These are phyloP conservation scores for Venturia asperata DNA, from an alignment of 2,329 filamentous ascomycete genomes.

Conservation along the genomic window DNA sequence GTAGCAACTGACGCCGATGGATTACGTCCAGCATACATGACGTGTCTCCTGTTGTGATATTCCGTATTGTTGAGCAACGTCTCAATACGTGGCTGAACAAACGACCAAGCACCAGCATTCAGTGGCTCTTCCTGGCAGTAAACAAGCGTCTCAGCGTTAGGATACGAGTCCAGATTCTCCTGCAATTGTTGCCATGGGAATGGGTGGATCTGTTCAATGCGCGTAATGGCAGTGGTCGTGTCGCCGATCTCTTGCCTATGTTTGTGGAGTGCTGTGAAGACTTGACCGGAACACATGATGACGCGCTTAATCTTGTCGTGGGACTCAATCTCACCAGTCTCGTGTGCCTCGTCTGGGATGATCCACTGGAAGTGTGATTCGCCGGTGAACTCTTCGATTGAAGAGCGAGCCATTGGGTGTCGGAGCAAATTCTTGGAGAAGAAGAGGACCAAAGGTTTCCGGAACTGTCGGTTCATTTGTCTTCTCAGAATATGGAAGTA, in stretches of 20 bases:
- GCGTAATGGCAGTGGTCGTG: conserved; percentile 87
- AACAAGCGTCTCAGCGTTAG: conserved; percentile 94
- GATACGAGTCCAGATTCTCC: conserved; percentile 94
- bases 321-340: conserved; percentile 63
- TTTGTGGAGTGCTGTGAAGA: conserved; percentile 84
- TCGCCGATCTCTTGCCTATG: conserved; percentile 80
- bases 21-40: conserved; percentile 93
- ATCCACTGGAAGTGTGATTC: conserved; percentile 96
- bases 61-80: conserved; percentile 89
- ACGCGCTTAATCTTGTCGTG: conserved; percentile 88
- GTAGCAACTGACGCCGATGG: conserved; percentile 92
- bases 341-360: conserved; percentile 82
- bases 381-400: conserved; percentile 82
- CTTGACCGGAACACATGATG: conserved; percentile 89
- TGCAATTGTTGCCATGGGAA: conserved; percentile 97
- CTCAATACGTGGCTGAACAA: conserved; percentile 95
- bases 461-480: conserved; percentile 98
- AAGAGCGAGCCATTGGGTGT: conserved; percentile 83
- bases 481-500: conserved; percentile 92
- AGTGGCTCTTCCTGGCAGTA: conserved; percentile 97
- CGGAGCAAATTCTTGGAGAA: conserved; percentile 96
- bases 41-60: conserved; percentile 87
- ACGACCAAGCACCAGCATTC: conserved; percentile 94
- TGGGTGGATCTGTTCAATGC: conserved; percentile 94
- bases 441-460: conserved; percentile 96